A percentile compares a stretch with the other conserved stretches of the same genome.
phyloP scores from a whole-genome alignment of 306 rosid species.

The Acacia crassicarpa region DNA sequence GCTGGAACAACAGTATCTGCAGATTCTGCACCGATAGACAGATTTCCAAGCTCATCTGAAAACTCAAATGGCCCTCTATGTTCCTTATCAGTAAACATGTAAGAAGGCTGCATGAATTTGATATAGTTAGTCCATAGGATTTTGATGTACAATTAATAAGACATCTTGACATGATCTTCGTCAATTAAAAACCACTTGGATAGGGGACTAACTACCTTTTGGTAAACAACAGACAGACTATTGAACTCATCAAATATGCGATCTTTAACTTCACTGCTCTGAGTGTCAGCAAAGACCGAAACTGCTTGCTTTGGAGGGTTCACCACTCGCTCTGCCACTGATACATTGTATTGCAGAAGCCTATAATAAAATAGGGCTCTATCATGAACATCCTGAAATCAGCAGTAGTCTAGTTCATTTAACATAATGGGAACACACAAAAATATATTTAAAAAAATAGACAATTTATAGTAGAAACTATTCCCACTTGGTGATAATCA shows the following conservation, averaged over 20 bases:
- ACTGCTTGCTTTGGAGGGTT: constrained; percentile 99
- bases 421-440: constrained; percentile 32
- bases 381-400: constrained; percentile 95
- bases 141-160: constrained; percentile 10
- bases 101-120: constrained; percentile 85
- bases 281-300: constrained; percentile 99
- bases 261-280: constrained; percentile 97
- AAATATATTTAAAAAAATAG: background rate
- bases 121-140: constrained; percentile 25
- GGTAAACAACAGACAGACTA: constrained; percentile 93
- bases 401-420: constrained; percentile 37
- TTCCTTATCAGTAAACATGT: constrained; percentile 96
- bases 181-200: constrained; percentile 11
- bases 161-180: background rate
- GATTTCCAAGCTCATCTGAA: constrained; percentile 86
- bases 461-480: constrained; percentile 21
- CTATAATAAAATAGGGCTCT: constrained; percentile 97
- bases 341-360: constrained; percentile 75
- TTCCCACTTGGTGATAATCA: constrained; percentile 88
- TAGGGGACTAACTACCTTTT: constrained; percentile 56
- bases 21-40: constrained; percentile 70
- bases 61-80: constrained; percentile 93
- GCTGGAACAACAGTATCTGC: constrained; percentile 77
- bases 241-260: constrained; percentile 97
- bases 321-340: constrained; percentile 87